Percentiles rank a stretch among this genome's conserved stretches.
Conservation (phyloP, 805 yeast species). For the Ascoidea asiatica region DNA sequence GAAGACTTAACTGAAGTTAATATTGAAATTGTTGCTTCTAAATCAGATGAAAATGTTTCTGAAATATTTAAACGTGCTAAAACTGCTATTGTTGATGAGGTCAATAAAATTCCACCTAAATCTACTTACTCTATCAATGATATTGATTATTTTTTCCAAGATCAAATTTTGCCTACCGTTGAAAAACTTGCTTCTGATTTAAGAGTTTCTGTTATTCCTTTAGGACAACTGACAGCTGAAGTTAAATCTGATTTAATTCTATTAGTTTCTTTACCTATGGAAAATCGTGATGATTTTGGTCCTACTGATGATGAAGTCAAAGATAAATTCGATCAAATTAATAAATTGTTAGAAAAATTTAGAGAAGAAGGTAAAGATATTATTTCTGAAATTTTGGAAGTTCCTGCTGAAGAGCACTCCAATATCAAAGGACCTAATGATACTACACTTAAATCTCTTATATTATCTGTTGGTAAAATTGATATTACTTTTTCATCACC, state of each 20-base stretch:
- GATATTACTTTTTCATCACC: slow-evolving; percentile 36
- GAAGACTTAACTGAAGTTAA: slow-evolving; percentile 29
- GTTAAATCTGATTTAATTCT: slow-evolving; percentile 30
- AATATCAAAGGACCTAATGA: slow-evolving; percentile 47
- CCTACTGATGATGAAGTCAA: slow-evolving; percentile 51
- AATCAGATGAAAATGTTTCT: slow-evolving; percentile 22
- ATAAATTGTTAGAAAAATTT: slow-evolving; percentile 38
- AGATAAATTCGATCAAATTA: slow-evolving; percentile 39
- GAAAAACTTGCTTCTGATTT: slow-evolving; percentile 27
- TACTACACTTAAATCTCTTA: slow-evolving; percentile 35
- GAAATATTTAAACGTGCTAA: slow-evolving; percentile 49
- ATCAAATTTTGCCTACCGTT: slow-evolving; percentile 29
- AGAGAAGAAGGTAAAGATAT: slow-evolving; percentile 46
- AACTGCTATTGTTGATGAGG: slow-evolving; percentile 56
- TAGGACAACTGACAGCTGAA: slow-evolving; percentile 34
- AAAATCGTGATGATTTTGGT: slow-evolving; percentile 52
- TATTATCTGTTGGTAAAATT: slow-evolving; percentile 17
- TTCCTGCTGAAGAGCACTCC: slow-evolving; percentile 43
- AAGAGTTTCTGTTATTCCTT: slow-evolving; percentile 44
- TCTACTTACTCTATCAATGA: slow-evolving; percentile 45
- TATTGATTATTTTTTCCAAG: slow-evolving; percentile 48
- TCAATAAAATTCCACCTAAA: slow-evolving; percentile 61
- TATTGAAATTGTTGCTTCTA: slow-evolving; percentile 46
- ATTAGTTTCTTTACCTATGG: slow-evolving; percentile 34
- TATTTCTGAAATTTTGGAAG: slow-evolving; percentile 32